Evolutionary conservation across 768 basidiomycete genomes (phyloP).

Genomic region (Phylloporus arenicola): DNA sequence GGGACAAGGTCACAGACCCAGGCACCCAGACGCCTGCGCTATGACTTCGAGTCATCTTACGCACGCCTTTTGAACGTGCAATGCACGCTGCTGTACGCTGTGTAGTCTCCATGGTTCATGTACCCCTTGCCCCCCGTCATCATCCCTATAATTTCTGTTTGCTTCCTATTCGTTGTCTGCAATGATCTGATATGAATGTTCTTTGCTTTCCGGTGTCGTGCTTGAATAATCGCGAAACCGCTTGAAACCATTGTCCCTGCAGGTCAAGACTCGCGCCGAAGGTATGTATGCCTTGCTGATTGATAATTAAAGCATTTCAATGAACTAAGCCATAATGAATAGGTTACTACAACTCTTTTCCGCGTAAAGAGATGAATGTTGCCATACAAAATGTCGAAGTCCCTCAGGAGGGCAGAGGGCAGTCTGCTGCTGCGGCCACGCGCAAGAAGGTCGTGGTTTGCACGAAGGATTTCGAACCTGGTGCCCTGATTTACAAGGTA

Average conservation of each 20-base stretch:
- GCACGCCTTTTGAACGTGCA: slow-evolving; percentile 24
- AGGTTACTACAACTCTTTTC: slow-evolving; percentile 79
- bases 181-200: slow-evolving; percentile 59
- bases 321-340: slow-evolving; percentile 18
- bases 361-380: slow-evolving; percentile 67
- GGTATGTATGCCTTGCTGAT: slow-evolving; percentile 63
- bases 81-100: slow-evolving; percentile 28
- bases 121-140: slow-evolving; percentile 15
- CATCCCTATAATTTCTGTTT: slow-evolving; percentile 18
- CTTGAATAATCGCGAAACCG: slow-evolving; percentile 9
- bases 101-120: slow-evolving; percentile 27
- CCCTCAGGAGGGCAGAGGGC: slow-evolving; percentile 12
- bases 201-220: slow-evolving; percentile 22
- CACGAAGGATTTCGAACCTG: slow-evolving; percentile 60
- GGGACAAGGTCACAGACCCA: slow-evolving; percentile 82
- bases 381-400: slow-evolving; percentile 41
- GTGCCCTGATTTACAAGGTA: slow-evolving; percentile 77
- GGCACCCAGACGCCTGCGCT: slow-evolving; percentile 49
- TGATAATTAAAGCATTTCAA: slow-evolving; percentile 3
- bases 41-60: slow-evolving; percentile 30
- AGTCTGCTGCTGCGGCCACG: slow-evolving; percentile 17
- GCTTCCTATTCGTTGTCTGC: slow-evolving; percentile 21
- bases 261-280: slow-evolving; percentile 68
- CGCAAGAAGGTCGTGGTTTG: slow-evolving; percentile 55
- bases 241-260: slow-evolving; percentile 15